Conservation (phyloP, 306 rosid genomes). For the Urtica urens region DNA sequence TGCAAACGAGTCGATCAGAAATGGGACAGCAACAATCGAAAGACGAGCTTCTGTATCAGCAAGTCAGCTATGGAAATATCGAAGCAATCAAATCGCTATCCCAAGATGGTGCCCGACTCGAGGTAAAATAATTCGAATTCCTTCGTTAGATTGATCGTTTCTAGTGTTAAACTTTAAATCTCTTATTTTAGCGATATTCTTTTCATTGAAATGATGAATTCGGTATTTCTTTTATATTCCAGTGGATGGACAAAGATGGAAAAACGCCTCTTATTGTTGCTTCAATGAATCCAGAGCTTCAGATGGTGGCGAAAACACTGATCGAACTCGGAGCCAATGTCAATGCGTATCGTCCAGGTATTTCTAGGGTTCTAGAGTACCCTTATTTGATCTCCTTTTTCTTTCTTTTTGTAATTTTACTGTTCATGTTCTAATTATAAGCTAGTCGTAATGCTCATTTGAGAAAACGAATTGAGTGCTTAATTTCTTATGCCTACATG, state of each 20-base stretch:
- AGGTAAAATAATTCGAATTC: slow-evolving; percentile 34
- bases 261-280: slow-evolving; percentile 85
- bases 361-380: background rate
- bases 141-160: background rate
- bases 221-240: slow-evolving; percentile 8
- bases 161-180: background rate
- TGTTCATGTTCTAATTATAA: background rate
- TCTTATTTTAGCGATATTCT: background rate
- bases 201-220: background rate
- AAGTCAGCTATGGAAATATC: slow-evolving; percentile 58
- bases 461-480: background rate
- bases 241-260: slow-evolving; percentile 75
- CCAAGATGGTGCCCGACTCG: slow-evolving; percentile 79
- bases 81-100: slow-evolving; percentile 72
- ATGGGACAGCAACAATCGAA: slow-evolving; percentile 94
- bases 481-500: background rate
- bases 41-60: slow-evolving; percentile 65
- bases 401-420: background rate
- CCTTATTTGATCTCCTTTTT: background rate
- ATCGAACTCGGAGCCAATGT: slow-evolving; percentile 89
- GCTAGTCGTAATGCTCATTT: too few species aligned
- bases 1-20: background rate
- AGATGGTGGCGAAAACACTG: slow-evolving; percentile 56
- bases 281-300: slow-evolving; percentile 62
- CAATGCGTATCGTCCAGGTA: slow-evolving; percentile 88